Percentiles rank a stretch among this genome's conserved stretches.
These are phyloP conservation scores for Entamoeba moshkovskii DNA, from an alignment of 208 protist genomes.

Conservation along the genomic window DNA sequence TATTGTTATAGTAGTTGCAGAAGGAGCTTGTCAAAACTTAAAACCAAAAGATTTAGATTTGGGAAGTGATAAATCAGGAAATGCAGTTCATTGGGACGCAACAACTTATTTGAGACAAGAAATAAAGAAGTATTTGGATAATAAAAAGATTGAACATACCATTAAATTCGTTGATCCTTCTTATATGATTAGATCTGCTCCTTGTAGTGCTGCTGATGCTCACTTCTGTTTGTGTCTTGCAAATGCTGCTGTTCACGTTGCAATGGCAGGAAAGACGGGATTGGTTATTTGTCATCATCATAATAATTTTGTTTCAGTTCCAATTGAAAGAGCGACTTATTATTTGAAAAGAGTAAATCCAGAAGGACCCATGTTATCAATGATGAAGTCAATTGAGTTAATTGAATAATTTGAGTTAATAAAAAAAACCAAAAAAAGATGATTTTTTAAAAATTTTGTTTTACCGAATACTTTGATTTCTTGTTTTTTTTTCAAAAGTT, in stretches of 20 bases:
- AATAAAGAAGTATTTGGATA: background rate
- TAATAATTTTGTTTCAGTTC: background rate
- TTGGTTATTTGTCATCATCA: background rate
- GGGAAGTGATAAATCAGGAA: background rate
- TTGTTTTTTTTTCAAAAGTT: too few relatives aligned
- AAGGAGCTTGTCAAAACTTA: background rate
- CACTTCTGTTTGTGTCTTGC: background rate
- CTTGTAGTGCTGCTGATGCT: background rate
- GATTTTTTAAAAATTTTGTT: too few relatives aligned
- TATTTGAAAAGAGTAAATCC: background rate
- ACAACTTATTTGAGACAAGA: background rate
- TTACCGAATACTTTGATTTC: too few relatives aligned
- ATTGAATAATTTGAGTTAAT: background rate
- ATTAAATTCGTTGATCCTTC: background rate
- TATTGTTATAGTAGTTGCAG: background rate
- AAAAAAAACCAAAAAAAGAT: too few relatives aligned
- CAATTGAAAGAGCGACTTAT: background rate
- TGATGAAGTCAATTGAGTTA: background rate
- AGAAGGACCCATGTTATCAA: background rate
- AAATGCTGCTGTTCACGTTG: background rate
- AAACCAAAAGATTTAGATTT: background rate
- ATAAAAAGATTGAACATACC: background rate
- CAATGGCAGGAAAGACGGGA: background rate
- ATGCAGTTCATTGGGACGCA: background rate
- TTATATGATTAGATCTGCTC: background rate